These are phyloP conservation scores for Arxiozyma bovina DNA, from an alignment of 1,139 yeast species.

Conservation along the genomic window DNA sequence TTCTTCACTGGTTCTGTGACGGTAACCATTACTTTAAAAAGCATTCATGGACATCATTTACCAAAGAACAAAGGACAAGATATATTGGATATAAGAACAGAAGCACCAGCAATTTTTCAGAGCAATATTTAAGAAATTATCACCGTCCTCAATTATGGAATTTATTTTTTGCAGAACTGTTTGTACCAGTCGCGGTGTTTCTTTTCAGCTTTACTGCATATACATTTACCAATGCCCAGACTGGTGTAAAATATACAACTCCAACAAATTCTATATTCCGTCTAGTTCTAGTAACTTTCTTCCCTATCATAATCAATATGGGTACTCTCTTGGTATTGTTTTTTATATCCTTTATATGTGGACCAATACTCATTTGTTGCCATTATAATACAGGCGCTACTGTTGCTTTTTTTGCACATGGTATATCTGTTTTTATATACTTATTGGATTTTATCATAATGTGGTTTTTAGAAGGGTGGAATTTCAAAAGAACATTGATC, in stretches of 20 bases:
- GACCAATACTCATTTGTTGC: constrained; percentile 38
- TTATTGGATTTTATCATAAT: constrained; percentile 50
- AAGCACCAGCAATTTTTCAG: constrained; percentile 32
- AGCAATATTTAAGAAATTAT: constrained; percentile 25
- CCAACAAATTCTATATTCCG: constrained; percentile 49
- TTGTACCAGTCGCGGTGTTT: constrained; percentile 41
- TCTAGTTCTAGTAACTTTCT: constrained; percentile 40
- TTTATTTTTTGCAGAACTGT: constrained; percentile 44
- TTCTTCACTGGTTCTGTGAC: constrained; percentile 57
- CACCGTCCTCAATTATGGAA: constrained; percentile 42
- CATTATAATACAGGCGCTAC: constrained; percentile 34
- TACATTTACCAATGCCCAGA: constrained; percentile 62
- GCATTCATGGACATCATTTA: constrained; percentile 55
- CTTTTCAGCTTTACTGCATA: constrained; percentile 47
- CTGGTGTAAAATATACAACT: constrained; percentile 43
- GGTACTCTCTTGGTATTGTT: constrained; percentile 38
- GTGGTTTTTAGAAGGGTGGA: constrained; percentile 58
- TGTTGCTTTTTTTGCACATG: constrained; percentile 47
- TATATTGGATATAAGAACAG: constrained; percentile 58
- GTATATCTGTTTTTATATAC: constrained; percentile 44
- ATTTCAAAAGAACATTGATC: constrained; percentile 46
- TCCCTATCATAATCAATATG: constrained; percentile 47
- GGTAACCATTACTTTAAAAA: constrained; percentile 47
- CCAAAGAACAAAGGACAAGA: constrained; percentile 46
- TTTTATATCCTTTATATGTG: constrained; percentile 40